Evolutionary conservation across 2,329 filamentous ascomycete genomes (phyloP).

Genomic region (Xylaria sp.): DNA sequence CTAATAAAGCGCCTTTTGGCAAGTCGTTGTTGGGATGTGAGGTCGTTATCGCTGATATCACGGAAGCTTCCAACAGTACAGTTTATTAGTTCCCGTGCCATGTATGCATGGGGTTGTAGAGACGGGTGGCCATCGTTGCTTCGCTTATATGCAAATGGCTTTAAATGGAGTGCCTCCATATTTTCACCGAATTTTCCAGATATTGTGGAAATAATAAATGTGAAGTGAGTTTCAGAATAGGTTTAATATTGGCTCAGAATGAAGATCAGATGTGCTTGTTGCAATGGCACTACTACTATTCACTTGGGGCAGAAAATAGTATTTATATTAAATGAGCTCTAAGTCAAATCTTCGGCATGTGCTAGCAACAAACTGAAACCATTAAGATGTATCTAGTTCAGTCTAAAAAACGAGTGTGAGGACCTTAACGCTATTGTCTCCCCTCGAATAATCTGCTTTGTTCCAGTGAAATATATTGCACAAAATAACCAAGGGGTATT

Average conservation of each 20-base stretch:
- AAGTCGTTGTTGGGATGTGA: conserved; percentile 10
- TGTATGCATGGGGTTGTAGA: conserved; percentile 11
- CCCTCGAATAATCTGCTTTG: neutral
- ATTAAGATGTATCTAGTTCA: neutral
- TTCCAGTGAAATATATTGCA: neutral
- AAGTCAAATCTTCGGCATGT: too few relatives aligned
- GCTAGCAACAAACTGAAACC: neutral
- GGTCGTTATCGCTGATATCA: neutral
- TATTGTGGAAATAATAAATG: neutral
- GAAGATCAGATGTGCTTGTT: neutral
- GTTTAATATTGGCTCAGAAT: neutral
- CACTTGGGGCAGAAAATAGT: neutral
- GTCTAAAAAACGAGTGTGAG: neutral
- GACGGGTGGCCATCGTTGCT: neutral
- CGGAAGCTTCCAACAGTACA: conserved; percentile 29
- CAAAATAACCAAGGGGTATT: neutral
- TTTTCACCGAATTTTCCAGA: too few relatives aligned
- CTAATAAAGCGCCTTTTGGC: conserved; percentile 13
- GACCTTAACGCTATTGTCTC: neutral
- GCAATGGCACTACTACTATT: neutral
- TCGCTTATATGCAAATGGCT: conserved; percentile 9
- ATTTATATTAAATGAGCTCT: neutral
- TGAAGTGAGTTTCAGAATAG: neutral
- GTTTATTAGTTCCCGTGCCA: conserved; percentile 20
- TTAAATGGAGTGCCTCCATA: neutral